phyloP scores from a whole-genome alignment of 2,329 filamentous ascomycete genomes.

The Phaeosphaeriaceae sp. region DNA sequence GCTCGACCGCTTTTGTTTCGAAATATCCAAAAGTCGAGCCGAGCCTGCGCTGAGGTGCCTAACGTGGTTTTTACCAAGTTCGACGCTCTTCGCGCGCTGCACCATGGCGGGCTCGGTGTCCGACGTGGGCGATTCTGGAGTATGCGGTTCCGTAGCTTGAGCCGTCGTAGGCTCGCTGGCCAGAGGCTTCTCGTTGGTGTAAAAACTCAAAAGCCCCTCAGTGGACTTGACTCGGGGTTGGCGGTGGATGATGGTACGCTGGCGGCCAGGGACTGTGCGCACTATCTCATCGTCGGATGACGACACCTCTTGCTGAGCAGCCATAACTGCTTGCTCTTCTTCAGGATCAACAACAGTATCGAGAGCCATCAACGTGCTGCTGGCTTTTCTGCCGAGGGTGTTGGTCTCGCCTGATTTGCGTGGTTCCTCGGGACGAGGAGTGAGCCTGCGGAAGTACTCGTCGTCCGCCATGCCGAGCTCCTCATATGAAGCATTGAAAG shows the following conservation, averaged over 20 bases:
- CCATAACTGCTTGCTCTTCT: slow-evolving; percentile 28
- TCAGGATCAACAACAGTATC: slow-evolving; percentile 52
- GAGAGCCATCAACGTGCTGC: slow-evolving; percentile 55
- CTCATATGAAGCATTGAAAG: slow-evolving; percentile 68
- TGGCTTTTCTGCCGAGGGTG: slow-evolving; percentile 43
- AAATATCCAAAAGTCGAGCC: slow-evolving; percentile 74
- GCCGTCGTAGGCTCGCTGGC: slow-evolving; percentile 39
- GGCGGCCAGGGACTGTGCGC: slow-evolving; percentile 61
- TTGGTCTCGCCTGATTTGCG: slow-evolving; percentile 39
- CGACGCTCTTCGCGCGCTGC: slow-evolving; percentile 74
- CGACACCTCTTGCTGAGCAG: slow-evolving; percentile 29
- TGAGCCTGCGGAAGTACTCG: slow-evolving; percentile 72
- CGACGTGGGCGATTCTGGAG: slow-evolving; percentile 37
- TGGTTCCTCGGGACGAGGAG: slow-evolving; percentile 54
- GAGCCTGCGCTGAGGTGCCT: slow-evolving; percentile 80
- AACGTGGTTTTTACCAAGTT: slow-evolving; percentile 69
- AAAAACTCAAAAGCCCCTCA: slow-evolving; percentile 65
- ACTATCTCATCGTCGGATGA: slow-evolving; percentile 52
- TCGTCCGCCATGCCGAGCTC: slow-evolving; percentile 72
- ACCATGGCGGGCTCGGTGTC: slow-evolving; percentile 46
- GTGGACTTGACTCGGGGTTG: slow-evolving; percentile 65
- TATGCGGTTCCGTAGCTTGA: slow-evolving; percentile 33
- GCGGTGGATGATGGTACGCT: slow-evolving; percentile 70
- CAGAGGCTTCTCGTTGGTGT: slow-evolving; percentile 43
- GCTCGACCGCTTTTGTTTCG: slow-evolving; percentile 40